Evolutionary conservation across 2,329 filamentous ascomycete genomes (phyloP).

Genomic region (Camillea tinctor): DNA sequence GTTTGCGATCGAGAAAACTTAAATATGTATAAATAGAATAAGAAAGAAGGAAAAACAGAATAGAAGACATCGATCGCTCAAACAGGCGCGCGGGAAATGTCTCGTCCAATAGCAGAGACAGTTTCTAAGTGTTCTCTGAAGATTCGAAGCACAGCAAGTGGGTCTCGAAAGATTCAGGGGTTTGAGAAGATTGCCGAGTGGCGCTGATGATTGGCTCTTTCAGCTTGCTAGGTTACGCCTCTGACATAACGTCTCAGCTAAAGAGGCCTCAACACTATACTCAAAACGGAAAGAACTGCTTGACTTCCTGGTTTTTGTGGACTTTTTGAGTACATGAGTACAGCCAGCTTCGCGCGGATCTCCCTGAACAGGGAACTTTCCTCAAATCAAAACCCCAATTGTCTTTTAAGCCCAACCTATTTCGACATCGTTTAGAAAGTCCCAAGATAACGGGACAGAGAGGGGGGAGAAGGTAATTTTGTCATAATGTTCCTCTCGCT

Average conservation of each 20-base stretch:
- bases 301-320: background rate
- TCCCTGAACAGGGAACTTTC: background rate
- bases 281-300: background rate
- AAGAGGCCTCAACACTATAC: background rate
- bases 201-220: background rate
- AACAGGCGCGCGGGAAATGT: constrained; percentile 22
- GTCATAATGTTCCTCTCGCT: background rate
- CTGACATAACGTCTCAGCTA: constrained; percentile 17
- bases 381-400: background rate
- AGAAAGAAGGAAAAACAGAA: constrained; percentile 1
- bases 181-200: constrained; percentile 7
- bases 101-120: constrained; percentile 14
- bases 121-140: constrained; percentile 4
- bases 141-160: constrained; percentile 15
- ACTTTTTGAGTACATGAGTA: background rate
- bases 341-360: background rate
- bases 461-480: background rate
- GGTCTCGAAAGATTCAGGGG: constrained; percentile 12
- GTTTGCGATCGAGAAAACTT: background rate
- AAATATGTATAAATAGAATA: too few relatives aligned
- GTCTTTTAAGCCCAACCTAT: background rate
- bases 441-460: background rate
- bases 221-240: constrained; percentile 6
- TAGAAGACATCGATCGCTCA: background rate
- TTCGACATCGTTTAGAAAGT: background rate